phyloP scores from a whole-genome alignment of 177 flowering plant genomes.

The Vitis hybrid region DNA sequence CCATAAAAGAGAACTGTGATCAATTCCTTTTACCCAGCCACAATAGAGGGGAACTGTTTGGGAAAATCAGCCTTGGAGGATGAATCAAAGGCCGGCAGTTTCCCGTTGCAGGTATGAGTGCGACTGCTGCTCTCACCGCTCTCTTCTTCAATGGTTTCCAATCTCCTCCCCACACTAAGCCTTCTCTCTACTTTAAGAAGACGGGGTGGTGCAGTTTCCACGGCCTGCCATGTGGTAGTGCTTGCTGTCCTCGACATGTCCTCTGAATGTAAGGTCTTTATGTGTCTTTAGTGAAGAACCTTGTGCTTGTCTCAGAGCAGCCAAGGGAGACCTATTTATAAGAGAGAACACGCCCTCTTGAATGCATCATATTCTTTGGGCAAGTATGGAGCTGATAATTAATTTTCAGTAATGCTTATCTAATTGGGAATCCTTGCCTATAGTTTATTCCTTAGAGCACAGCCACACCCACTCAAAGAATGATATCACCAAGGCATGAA shows the following conservation, averaged over 20 bases:
- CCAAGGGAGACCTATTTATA: no score
- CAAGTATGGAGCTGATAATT: no score
- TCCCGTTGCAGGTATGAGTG: neutral
- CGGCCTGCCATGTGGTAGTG: neutral
- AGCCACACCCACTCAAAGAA: no score
- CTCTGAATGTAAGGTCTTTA: no score
- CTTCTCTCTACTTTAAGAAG: slow-evolving; percentile 3
- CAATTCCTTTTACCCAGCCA: neutral
- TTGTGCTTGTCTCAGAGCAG: no score
- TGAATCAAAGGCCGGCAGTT: neutral
- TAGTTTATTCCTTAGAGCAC: no score
- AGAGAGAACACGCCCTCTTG: no score
- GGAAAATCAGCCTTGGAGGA: neutral
- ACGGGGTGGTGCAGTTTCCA: slow-evolving; percentile 11
- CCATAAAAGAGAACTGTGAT: neutral
- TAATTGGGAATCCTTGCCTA: no score
- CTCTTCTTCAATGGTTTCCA: slow-evolving; percentile 19
- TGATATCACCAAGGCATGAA: no score
- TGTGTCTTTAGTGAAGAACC: no score
- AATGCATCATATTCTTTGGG: no score
- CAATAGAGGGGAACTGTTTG: neutral
- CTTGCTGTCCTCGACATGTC: slow-evolving; percentile 6
- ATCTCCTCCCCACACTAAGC: slow-evolving; percentile 12
- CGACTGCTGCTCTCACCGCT: neutral
- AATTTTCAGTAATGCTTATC: no score